Evolutionary conservation across 805 yeast species (phyloP), one percentile per base, ranked within the genome.

Genomic region (Candida nemodendra): DNA sequence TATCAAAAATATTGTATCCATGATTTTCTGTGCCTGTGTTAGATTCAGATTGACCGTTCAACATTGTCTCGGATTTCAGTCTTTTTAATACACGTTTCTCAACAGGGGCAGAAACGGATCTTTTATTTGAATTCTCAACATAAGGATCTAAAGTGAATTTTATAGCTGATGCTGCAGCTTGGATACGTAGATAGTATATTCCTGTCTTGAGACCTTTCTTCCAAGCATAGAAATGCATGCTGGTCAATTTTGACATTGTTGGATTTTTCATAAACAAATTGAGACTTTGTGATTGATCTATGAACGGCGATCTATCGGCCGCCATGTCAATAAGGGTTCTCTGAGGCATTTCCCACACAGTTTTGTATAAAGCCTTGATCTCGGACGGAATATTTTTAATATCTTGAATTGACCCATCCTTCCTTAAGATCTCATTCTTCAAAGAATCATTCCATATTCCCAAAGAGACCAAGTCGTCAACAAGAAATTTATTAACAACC

Each of bases 191-290:
- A 67, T 93, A 93, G 73, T 93, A 93, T 95, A 93, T 91, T 57
- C 99, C 99, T 4, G 99, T 93, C 76, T 93, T 93, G 61, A 93
- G 76, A 44, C 99, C 99, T 71, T 85, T 88, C 72, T 86, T 85
- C 99, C 99, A 93, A 32, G 96, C 98, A 61, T 93, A 91, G 73
- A 93, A 93, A 65, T 93, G 99, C 97, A 93, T 93, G 48, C 93
- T 80, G 5, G 98, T 93, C 59, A 93, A 75, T 65, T 93, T 93
- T 55, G 96, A 95, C 91, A 88, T 85, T 2, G 98, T 89, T 43
- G 97, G 97, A 44, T 81, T 81, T 60, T 76, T 79, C 64, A 93
- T 72, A 68, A 87, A 90, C 48, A 93, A 79, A 63, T 91, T 93
- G 73, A 93, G 70, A 32, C 93, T 82, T 70, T 91, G 98, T 19